phyloP scores from a whole-genome alignment of 2,329 filamentous ascomycete species.

The Pseudocercospora crystallina region DNA sequence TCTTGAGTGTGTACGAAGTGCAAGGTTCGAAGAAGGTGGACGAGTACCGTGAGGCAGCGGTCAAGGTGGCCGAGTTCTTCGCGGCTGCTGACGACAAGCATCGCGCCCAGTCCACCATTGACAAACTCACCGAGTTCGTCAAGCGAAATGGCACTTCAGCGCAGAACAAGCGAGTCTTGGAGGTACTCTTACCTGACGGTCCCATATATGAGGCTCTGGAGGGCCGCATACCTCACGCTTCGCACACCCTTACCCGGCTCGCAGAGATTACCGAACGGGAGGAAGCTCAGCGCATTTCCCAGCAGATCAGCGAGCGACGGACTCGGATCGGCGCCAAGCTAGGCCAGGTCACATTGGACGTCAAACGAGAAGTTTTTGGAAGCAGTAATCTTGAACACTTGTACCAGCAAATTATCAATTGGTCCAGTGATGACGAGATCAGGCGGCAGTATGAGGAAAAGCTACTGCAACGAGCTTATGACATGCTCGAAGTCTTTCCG shows the following conservation, averaged over 20 bases:
- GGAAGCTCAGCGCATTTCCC: constrained; percentile 87
- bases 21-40: constrained; percentile 66
- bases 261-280: constrained; percentile 81
- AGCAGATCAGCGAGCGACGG: constrained; percentile 81
- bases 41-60: constrained; percentile 70
- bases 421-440: constrained; percentile 82
- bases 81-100: constrained; percentile 61
- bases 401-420: constrained; percentile 83
- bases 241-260: constrained; percentile 76
- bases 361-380: constrained; percentile 78
- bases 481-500: constrained; percentile 69
- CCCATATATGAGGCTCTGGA: constrained; percentile 80
- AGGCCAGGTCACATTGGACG: constrained; percentile 79
- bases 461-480: constrained; percentile 75
- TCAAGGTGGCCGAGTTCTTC: constrained; percentile 74
- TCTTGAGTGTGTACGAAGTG: constrained; percentile 81
- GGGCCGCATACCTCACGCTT: constrained; percentile 76
- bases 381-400: constrained; percentile 75
- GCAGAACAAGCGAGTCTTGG: constrained; percentile 75
- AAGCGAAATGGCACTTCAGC: constrained; percentile 68
- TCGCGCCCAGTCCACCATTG: constrained; percentile 63
- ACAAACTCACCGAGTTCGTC: constrained; percentile 76
- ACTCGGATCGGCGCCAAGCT: constrained; percentile 83
- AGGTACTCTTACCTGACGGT: constrained; percentile 74
- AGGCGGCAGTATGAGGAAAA: constrained; percentile 88